Evolutionary conservation across 139 green algal species (phyloP), one percentile per base, ranked within the genome.

Genomic region (Ettlia oleoabundans): DNA sequence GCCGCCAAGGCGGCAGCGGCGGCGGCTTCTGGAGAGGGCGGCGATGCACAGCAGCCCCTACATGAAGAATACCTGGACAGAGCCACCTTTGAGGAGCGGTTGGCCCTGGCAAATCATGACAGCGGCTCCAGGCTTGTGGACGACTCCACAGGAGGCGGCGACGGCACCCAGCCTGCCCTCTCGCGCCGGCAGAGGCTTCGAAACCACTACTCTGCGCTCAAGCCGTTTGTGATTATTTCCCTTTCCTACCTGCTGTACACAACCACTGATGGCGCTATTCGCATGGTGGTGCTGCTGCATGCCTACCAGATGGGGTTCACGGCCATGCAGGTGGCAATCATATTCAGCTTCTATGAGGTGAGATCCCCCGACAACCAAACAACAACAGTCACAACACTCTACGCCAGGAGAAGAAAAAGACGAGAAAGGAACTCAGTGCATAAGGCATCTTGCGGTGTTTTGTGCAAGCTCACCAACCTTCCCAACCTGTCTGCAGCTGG

Each of bases 271-370:
- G 94, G 94, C 1, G 93, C 89, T 2, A 74, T 94, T 41, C 90
- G 92, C 35, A 96, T 96, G 90, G 94, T 98, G 52, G 93, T 98
- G 35, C 86, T 98, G 61, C 88, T 98, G 65, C 92, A 98, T 66
- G 93, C 94, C 0, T 96, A 95, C 89, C 81, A 89, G 13, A 81
- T 88, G n/a, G 86, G 89, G 10, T 97, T 97, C 86, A 88, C 82
- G 10, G 91, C 92, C 43, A 83, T 88, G 72, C 82, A 94, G 76
- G 85, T 94, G 43, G 92, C 94, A 18, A 88, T 93, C 78, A 94
- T 96, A 89, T 97, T 97, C 78, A 91, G 85, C 26, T 75, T 93
- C 37, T 98, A 98, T 68, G 94, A 98, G 73, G 73, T 53, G 71
- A n/a, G 71, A 4, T 1, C 24, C 4, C n/a, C n/a, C n/a, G n/a